A percentile compares a stretch with the other conserved stretches of the same genome.
phyloP scores from a whole-genome alignment of 176 grass and related monocot species.

The Aegilops bicornis region DNA sequence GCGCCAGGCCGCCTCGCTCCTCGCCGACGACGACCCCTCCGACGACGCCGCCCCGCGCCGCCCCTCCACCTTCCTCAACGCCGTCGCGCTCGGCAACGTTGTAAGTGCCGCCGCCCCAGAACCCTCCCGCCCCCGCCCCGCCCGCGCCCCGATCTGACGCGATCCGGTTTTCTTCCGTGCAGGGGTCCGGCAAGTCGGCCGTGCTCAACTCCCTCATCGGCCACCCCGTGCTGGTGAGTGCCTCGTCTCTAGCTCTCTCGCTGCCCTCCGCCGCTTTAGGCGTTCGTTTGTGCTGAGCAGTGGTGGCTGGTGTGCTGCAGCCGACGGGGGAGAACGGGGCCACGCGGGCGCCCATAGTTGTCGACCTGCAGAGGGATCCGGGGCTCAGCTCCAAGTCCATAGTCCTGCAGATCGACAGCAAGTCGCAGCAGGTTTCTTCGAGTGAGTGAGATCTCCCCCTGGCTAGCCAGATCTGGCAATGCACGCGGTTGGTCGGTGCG shows the following conservation, averaged over 20 bases:
- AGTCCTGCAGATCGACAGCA: slow-evolving; percentile 89
- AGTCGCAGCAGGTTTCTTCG: slow-evolving; percentile 98
- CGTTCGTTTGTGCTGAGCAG: slow-evolving; percentile 9
- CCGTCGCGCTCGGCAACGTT: slow-evolving; percentile 92
- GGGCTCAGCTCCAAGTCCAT: slow-evolving; percentile 88
- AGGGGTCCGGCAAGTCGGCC: slow-evolving; percentile 93
- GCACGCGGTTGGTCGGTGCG: slow-evolving; percentile 23
- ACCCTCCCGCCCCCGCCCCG: background rate
- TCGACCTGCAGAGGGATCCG: slow-evolving; percentile 77
- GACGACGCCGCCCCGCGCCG: slow-evolving; percentile 60
- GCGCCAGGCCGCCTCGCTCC: slow-evolving; percentile 81
- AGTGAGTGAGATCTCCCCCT: slow-evolving; percentile 69
- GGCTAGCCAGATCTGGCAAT: slow-evolving; percentile 26
- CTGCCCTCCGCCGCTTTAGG: slow-evolving; percentile 1
- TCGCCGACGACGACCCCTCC: slow-evolving; percentile 86
- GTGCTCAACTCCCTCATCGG: slow-evolving; percentile 95
- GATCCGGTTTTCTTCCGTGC: slow-evolving; percentile 31
- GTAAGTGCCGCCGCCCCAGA: slow-evolving; percentile 41
- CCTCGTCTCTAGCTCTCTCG: background rate
- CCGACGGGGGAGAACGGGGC: slow-evolving; percentile 97
- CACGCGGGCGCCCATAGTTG: slow-evolving; percentile 79
- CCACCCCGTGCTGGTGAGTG: slow-evolving; percentile 88
- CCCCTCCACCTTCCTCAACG: slow-evolving; percentile 89
- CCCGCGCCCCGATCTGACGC: slow-evolving; percentile 36
- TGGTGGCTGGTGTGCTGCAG: slow-evolving; percentile 44